A percentile compares a stretch with the other conserved stretches of the same genome.
Evolutionary conservation across 495 filamentous ascomycete species (phyloP).

Genomic region (Daldinia loculata): DNA sequence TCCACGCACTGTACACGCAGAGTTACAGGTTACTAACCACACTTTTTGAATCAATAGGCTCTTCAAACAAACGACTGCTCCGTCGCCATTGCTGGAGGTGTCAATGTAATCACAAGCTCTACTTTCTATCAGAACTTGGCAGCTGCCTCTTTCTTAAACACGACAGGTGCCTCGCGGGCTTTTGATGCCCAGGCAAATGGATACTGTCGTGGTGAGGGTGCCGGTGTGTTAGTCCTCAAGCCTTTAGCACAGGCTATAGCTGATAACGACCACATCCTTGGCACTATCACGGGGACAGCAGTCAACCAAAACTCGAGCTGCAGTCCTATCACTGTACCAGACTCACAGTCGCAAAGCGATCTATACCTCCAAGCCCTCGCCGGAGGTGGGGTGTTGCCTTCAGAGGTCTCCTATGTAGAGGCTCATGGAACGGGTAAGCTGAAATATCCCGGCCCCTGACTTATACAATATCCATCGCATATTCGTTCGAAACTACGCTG

Average conservation of each 20-base stretch:
- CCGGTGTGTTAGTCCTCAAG: slow-evolving; percentile 64
- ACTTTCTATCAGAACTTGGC: slow-evolving; percentile 48
- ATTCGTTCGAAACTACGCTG: not conserved
- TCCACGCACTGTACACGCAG: no score
- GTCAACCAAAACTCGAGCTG: slow-evolving; percentile 56
- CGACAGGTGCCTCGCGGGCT: slow-evolving; percentile 43
- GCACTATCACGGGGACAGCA: slow-evolving; percentile 59
- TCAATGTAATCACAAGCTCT: slow-evolving; percentile 39
- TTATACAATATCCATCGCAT: not conserved
- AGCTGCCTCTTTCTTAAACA: slow-evolving; percentile 54
- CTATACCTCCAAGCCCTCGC: slow-evolving; percentile 46
- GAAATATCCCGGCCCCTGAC: not conserved
- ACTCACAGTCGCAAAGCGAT: slow-evolving; percentile 42
- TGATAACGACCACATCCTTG: slow-evolving; percentile 59
- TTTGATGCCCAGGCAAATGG: slow-evolving; percentile 62
- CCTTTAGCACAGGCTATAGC: slow-evolving; percentile 53
- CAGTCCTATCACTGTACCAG: slow-evolving; percentile 51
- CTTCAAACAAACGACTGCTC: slow-evolving; percentile 53
- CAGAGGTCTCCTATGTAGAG: slow-evolving; percentile 51
- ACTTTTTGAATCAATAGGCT: slow-evolving; percentile 5
- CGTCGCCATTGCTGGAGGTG: slow-evolving; percentile 52
- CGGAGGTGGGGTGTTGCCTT: slow-evolving; percentile 19
- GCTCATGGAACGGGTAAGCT: slow-evolving; percentile 52
- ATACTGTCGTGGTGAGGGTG: slow-evolving; percentile 66
- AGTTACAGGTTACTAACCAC: not conserved